Evolutionary conservation across 2,329 filamentous ascomycete genomes (phyloP).

Genomic region (Exophiala sp.): DNA sequence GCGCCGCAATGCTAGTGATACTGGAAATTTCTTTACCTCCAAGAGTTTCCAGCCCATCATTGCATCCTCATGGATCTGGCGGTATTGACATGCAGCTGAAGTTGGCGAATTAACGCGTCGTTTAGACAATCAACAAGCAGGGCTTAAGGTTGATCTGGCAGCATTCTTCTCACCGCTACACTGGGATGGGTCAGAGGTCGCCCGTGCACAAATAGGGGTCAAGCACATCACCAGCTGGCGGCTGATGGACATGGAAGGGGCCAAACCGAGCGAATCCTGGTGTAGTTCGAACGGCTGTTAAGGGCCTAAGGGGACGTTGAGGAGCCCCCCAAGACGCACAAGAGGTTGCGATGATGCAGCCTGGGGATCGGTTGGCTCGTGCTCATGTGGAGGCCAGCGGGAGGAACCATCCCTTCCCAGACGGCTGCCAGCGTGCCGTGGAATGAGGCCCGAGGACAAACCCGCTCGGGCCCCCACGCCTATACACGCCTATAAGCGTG

Average conservation of each 20-base stretch:
- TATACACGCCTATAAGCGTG: too few species aligned
- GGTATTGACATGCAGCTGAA: constrained; percentile 14
- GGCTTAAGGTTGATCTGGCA: constrained; percentile 9
- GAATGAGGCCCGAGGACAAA: neutral
- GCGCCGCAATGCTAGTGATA: neutral
- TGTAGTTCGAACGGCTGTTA: neutral
- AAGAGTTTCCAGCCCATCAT: constrained; percentile 12
- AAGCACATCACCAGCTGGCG: constrained; percentile 7
- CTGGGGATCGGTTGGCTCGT: neutral
- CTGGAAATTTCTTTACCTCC: constrained; percentile 8
- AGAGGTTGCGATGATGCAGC: too few species aligned
- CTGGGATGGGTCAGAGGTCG: neutral
- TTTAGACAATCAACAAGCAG: neutral
- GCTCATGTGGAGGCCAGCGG: neutral
- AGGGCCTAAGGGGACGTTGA: too few species aligned
- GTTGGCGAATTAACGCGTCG: constrained; percentile 14
- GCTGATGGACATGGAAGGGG: constrained; percentile 1
- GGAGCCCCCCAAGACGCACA: too few species aligned
- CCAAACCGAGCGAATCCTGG: neutral
- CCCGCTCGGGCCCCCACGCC: neutral
- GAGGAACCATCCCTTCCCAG: neutral
- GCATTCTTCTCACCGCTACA: constrained; percentile 21
- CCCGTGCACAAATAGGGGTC: constrained; percentile 7
- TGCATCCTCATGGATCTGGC: constrained; percentile 11
- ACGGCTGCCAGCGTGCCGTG: neutral